Conservation (phyloP, 225 moss, liverwort and hornwort genomes). For the Lunularia cruciata region DNA sequence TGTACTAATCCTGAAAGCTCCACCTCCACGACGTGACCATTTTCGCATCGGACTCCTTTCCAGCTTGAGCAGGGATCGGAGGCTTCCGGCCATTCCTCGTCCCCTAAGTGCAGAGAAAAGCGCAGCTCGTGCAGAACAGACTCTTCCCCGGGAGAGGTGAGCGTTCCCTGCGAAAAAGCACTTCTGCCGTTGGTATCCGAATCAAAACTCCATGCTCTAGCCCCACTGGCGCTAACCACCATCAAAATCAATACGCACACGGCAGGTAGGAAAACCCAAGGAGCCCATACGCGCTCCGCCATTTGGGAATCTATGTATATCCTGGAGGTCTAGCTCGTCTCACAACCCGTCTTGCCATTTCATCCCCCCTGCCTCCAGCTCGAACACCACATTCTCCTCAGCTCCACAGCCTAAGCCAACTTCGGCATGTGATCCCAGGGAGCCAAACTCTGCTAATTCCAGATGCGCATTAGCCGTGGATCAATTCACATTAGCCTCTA, state of each 20-base stretch:
- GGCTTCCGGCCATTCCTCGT: constrained; percentile 48
- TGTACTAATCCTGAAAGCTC: constrained; percentile 40
- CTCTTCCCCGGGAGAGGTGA: constrained; percentile 27
- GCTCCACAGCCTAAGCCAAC: background rate
- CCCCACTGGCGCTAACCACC: constrained; percentile 12
- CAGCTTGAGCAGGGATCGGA: constrained; percentile 67
- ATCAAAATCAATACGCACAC: constrained; percentile 1
- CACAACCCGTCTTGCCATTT: constrained; percentile 35
- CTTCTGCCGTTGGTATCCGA: constrained; percentile 4
- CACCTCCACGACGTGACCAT: constrained; percentile 55
- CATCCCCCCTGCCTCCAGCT: constrained; percentile 8
- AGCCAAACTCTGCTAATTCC: background rate
- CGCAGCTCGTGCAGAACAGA: constrained; percentile 32
- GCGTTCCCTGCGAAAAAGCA: background rate
- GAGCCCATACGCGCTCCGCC: constrained; percentile 24
- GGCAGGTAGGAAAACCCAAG: background rate
- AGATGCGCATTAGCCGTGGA: background rate
- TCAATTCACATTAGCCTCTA: background rate
- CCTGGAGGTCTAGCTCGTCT: constrained; percentile 34
- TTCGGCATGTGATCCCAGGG: background rate
- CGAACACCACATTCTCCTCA: background rate
- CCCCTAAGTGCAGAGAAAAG: constrained; percentile 29
- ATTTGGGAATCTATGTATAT: constrained; percentile 22
- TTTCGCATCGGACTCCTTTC: constrained; percentile 63
- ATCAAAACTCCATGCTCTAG: constrained; percentile 16